Evolutionary conservation across 345 rosid species (phyloP), one percentile per base, ranked within the genome.

Genomic region (Gossypium turneri): DNA sequence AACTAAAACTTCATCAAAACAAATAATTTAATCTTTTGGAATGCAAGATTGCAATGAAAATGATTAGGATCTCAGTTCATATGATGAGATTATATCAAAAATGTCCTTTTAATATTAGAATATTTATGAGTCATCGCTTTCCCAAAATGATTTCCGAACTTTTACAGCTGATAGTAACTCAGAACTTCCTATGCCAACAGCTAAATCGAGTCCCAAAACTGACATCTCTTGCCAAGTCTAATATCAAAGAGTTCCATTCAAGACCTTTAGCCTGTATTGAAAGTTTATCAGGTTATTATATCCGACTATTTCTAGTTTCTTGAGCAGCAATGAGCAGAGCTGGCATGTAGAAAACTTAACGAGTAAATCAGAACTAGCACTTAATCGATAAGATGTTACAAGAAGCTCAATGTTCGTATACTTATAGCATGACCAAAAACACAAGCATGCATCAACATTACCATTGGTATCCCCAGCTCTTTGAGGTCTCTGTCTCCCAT

Each of bases 401-500:
- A n/a, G 45, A 41, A 13, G 73, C 55, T 25, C 17, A 9, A 51
- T 48, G 12, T 25, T 34, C 6, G 12, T 29, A 51, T 17, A 17
- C 22, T 59, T 59, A 56, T 56, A 56, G 25, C 19, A 56, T n/a
- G 34, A 9, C 13, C n/a, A 12, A 25, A 45, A 12, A 24, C 7
- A 52, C 15, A 29, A 61, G 56, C 58, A 20, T 29, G 16, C 60
- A 65, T 68, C 29, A 53, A 78, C 41, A n/a, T 15, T 85, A 86
- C 92, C 92, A 88, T 84, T 7, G 90, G 90, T 73, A 88, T 79
- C 20, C 88, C 90, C 85, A 88, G 60, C 73, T 85, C 90, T 75
- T 82, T 88, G 57, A 88, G 84, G 73, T 88, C 88, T 63, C 70
- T 69, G 22, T 86, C 90, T 45, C 67, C 62, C 92, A 88, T 86